phyloP scores from a whole-genome alignment of 345 rosid genomes.

The Brassica napus region DNA sequence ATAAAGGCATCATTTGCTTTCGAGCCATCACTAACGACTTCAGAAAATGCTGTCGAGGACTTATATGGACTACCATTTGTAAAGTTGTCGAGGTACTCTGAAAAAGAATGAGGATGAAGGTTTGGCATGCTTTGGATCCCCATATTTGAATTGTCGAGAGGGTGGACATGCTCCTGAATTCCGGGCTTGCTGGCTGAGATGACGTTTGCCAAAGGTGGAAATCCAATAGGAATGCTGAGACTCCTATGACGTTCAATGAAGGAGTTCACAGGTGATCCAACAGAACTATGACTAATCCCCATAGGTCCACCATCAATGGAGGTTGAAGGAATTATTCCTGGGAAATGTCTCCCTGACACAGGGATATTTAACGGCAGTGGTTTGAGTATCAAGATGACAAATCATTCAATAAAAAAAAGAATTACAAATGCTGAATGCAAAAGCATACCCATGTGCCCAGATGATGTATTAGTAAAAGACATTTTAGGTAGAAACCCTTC shows the following conservation, averaged over 20 bases:
- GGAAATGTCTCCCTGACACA: slow-evolving; percentile 46
- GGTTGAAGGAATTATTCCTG: slow-evolving; percentile 49
- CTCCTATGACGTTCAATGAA: slow-evolving; percentile 64
- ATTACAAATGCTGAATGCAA: not conserved
- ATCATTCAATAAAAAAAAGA: slow-evolving; percentile 10
- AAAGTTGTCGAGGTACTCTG: slow-evolving; percentile 67
- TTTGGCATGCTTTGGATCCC: slow-evolving; percentile 52
- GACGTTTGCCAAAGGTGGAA: slow-evolving; percentile 59
- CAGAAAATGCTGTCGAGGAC: slow-evolving; percentile 48
- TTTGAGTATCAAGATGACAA: slow-evolving; percentile 8
- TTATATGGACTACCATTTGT: slow-evolving; percentile 55
- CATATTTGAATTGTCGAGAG: slow-evolving; percentile 55
- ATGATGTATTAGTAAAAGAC: slow-evolving; percentile 47
- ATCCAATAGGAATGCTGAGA: slow-evolving; percentile 67
- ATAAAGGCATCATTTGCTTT: slow-evolving; percentile 59
- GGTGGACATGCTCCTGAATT: slow-evolving; percentile 51
- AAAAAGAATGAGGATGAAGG: slow-evolving; percentile 76
- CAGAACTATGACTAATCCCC: slow-evolving; percentile 50
- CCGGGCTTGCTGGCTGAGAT: slow-evolving; percentile 63
- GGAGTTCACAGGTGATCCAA: slow-evolving; percentile 49
- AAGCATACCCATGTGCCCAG: slow-evolving; percentile 56
- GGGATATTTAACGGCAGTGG: slow-evolving; percentile 30
- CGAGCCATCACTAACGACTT: slow-evolving; percentile 49
- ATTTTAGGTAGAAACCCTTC: slow-evolving; percentile 47
- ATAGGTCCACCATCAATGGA: slow-evolving; percentile 58